Base-by-base conservation (phyloP, 2,329 filamentous ascomycete species). In the Calonectria hawksworthii region DNA sequence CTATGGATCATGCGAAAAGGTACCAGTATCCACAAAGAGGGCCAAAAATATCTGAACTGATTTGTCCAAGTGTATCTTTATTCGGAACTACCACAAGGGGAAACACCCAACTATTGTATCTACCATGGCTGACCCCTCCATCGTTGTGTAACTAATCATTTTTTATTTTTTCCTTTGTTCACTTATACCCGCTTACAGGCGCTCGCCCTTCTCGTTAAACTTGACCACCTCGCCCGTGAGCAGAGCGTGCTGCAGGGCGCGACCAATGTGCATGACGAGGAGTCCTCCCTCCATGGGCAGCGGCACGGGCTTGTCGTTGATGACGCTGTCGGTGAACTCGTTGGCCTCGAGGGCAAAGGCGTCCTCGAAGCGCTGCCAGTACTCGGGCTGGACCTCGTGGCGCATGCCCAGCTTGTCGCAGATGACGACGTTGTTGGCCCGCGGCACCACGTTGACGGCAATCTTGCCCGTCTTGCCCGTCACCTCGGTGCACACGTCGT, bases 401-500 rank as follows among this genome's bases (percentile, higher is more conserved):
- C 89, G 85, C 28, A 94, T 66, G 0, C 79, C 79, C 2, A 81
- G 84, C 0, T 86, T 61, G 76, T 91, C 86, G 78, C 90, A 88
- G 56, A 90, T 84, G 72, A 91, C 88, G 18, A 93, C 88, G 28
- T 92, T 85, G 67, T 89, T 89, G 2, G 82, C 84, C 59, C 85
- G 85, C 1, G 92, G 92, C 74, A 92, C 89, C 4, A 86, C 87
- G 78, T 94, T 94, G 72, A 94, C 86, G 0, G 87, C 84, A 2
- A 94, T 79, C 81, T 93, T 93, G 30, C 92, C 92, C 68, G 89
- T 87, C 0, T 92, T 94, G 2, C 92, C 93, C 52, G 93, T 92
- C 74, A 94, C 89, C 83, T 94, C 92, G 0, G 92, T 93, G 10
- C 76, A 75, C 75, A 88, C 90, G 80, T 94, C 93, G 72, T 93